Base-by-base conservation (phyloP, 1,139 yeast genomes). In the Yamadazyma dendronema region DNA sequence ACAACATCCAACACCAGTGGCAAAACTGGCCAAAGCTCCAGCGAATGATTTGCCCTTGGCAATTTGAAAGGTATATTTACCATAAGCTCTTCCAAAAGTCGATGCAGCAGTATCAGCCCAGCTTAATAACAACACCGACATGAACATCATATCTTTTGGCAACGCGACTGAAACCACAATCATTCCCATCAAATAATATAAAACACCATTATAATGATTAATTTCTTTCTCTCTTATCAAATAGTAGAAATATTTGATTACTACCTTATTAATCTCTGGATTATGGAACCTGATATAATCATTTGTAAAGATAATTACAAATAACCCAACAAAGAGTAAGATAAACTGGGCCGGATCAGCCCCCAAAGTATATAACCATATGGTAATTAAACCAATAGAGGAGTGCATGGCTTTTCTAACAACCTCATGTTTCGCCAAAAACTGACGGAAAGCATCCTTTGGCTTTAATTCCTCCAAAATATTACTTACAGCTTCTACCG, bases 101-200 rank as follows among this genome's bases (percentile, higher is more conserved):
- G 97, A 87, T 2, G 98, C 98, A 4, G 97, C 94, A 8, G 97
- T 89, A 57, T 92, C 98, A 9, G 96, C 90, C 97, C 97, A 92
- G 56, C 96, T 85, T 46, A 92, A 74, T 39, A 92, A 67, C 47
- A 89, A 68, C 7, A 88, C 79, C 19, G 95, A 74, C 67, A 89
- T 71, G 17, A 90, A 67, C 1, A 83, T 72, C 35, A 92, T 80
- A 55, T 92, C 98, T 62, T 88, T 88, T 12, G 95, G 84, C 50
- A 80, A 82, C 13, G 79, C 57, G 2, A 71, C 49, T 52, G 88
- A 85, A 4, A 90, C 88, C 43, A 86, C 63, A 22, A 81, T 65
- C 37, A 88, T 67, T 2, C 98, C 98, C 4, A 84, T 67, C 34
- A 87, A 65, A 57, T 87, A 92, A 83, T 88, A 92, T 35, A 87